Evolutionary conservation across 805 yeast species (phyloP).

Genomic region (Schwanniomyces yamadae): DNA sequence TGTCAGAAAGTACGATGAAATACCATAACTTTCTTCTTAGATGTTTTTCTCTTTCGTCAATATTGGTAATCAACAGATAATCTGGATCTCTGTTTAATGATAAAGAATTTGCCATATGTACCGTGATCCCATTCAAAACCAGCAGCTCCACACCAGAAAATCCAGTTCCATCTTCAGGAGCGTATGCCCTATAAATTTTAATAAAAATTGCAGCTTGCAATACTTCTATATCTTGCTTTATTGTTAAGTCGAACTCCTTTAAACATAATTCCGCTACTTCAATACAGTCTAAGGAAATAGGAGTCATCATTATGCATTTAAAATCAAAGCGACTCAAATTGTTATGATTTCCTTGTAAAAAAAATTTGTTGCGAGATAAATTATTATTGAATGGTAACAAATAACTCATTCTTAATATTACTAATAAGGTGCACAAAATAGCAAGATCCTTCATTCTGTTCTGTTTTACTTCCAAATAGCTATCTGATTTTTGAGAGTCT

Average conservation of each 20-base stretch:
- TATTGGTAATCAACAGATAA: neutral
- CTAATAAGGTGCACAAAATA: constrained; percentile 20
- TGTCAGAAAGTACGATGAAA: neutral
- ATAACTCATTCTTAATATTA: constrained; percentile 26
- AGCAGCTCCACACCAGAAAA: too few species aligned
- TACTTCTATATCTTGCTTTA: constrained; percentile 20
- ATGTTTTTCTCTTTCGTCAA: neutral
- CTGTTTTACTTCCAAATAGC: constrained; percentile 17
- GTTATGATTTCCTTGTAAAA: neutral
- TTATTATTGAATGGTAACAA: constrained; percentile 16
- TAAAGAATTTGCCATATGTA: constrained; percentile 45
- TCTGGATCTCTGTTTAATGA: constrained; percentile 48
- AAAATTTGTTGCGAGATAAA: constrained; percentile 29
- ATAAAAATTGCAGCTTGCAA: constrained; percentile 60
- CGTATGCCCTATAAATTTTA: constrained; percentile 46
- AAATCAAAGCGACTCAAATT: neutral
- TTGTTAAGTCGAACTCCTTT: constrained; percentile 40
- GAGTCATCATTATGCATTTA: neutral
- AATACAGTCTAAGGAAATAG: constrained; percentile 10
- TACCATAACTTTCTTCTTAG: constrained; percentile 7
- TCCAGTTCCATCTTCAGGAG: constrained; percentile 4
- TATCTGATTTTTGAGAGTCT: neutral
- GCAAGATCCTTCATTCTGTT: constrained; percentile 25
- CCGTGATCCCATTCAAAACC: constrained; percentile 17
- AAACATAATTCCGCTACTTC: constrained; percentile 28